Conservation (phyloP, 306 rosid species). For the Quercus berberidifolia region DNA sequence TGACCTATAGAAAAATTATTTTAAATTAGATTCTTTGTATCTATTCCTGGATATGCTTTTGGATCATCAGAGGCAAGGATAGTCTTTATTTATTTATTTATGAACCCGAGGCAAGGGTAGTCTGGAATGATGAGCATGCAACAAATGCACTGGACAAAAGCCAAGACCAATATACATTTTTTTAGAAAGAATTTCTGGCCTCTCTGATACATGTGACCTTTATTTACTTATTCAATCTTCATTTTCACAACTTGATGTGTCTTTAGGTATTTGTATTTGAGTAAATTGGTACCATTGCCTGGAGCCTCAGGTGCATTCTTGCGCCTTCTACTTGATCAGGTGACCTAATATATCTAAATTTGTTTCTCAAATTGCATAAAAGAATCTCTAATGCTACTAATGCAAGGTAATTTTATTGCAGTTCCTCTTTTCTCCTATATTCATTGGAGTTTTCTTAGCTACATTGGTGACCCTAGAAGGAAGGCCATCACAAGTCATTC, state of each 20-base stretch:
- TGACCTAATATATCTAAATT: conserved; percentile 16
- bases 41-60: neutral
- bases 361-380: neutral
- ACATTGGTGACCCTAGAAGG: conserved; percentile 83
- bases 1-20: neutral
- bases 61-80: neutral
- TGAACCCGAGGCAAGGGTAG: neutral
- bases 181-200: neutral
- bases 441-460: conserved; percentile 74
- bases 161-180: too few relatives aligned
- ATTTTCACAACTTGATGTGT: conserved; percentile 11
- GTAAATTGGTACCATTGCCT: conserved; percentile 65
- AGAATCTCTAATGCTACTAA: conserved; percentile 3
- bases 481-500: conserved; percentile 59
- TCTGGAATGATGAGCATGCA: neutral
- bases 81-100: neutral
- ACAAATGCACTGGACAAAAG: neutral
- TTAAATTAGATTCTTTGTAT: neutral
- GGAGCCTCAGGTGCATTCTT: conserved; percentile 87
- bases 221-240: neutral
- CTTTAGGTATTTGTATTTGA: conserved; percentile 80
- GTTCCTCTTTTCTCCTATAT: conserved; percentile 81
- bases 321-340: conserved; percentile 94
- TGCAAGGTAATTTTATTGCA: conserved; percentile 37
- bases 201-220: conserved; percentile 2